Evolutionary conservation across 495 filamentous ascomycete genomes (phyloP).

Genomic region (Aspergillus biplanus): DNA sequence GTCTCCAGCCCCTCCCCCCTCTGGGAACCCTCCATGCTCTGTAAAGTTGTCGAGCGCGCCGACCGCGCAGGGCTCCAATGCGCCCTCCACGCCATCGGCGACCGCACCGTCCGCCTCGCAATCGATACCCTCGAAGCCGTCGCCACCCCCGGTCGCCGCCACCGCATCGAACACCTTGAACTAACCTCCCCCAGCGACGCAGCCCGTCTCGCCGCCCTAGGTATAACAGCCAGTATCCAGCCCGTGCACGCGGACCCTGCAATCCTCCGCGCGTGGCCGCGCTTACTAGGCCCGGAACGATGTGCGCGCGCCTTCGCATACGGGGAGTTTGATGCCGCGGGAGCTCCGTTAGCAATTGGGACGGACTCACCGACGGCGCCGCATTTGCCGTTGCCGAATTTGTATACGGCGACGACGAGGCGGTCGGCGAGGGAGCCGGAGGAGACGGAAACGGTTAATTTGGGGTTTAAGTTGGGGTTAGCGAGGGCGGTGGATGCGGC

Average conservation of each 20-base stretch:
- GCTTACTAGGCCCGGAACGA: slow-evolving; percentile 54
- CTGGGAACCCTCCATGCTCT: slow-evolving; percentile 53
- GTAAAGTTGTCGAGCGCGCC: slow-evolving; percentile 53
- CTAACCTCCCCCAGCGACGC: slow-evolving; percentile 57
- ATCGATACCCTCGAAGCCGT: slow-evolving; percentile 54
- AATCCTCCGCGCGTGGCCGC: slow-evolving; percentile 62
- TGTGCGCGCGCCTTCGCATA: slow-evolving; percentile 63
- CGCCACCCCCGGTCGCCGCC: slow-evolving; percentile 39
- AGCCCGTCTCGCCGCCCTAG: slow-evolving; percentile 51
- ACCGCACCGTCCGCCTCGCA: slow-evolving; percentile 56
- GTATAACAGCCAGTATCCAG: slow-evolving; percentile 67
- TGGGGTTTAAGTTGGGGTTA: slow-evolving; percentile 54
- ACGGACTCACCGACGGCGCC: slow-evolving; percentile 65
- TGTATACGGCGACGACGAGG: slow-evolving; percentile 64
- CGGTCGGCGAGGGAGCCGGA: slow-evolving; percentile 55
- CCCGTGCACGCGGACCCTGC: slow-evolving; percentile 67
- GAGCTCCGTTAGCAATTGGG: slow-evolving; percentile 59
- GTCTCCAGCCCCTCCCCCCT: slow-evolving; percentile 42
- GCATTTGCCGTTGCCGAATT: slow-evolving; percentile 56
- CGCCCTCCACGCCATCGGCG: slow-evolving; percentile 67
- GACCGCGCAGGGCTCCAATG: slow-evolving; percentile 58
- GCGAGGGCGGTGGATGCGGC: slow-evolving; percentile 56
- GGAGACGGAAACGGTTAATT: slow-evolving; percentile 53
- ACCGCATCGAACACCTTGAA: slow-evolving; percentile 67
- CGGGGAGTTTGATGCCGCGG: slow-evolving; percentile 57